Evolutionary conservation across 2,329 filamentous ascomycete species (phyloP), one percentile per base, ranked within the genome.

Genomic region (Xylariales sp.): DNA sequence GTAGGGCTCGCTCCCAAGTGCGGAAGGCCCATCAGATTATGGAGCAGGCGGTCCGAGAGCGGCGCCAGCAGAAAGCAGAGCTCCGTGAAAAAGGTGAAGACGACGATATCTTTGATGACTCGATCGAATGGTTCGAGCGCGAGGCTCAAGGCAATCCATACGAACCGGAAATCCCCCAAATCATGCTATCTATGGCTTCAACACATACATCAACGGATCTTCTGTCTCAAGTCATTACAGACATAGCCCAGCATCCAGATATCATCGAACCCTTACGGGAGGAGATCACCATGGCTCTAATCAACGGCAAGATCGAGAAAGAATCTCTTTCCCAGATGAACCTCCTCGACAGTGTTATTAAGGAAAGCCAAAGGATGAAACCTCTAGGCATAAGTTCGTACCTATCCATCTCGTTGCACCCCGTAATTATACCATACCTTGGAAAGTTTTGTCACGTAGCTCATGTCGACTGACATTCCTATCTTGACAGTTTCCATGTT

Each of bases 131-230:
- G 29, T 11, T 18, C 5, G 15, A 24, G 8, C 19, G 33, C n/a
- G 16, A 21, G 4, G 37, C 27, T 7, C 25, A 24, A 16, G 18
- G 25, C 1, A 13, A 15, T 14, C 4, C 11, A 2, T 28, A 19
- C n/a, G 37, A 37, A 15, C 14, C 29, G 15, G 15, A 29, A 4
- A 21, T 14, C 12, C 5, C 16, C 6, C 37, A 39, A 16, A n/a
- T 39, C 14, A 18, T n/a, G 12, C 15, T 39, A 5, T 32, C 28
- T 3, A 13, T 39, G 10, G 37, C 23, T 12, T 29, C 37, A 6
- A 39, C 29, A 12, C 37, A 39, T 11, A 39, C 37, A 6, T 33
- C 37, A 1, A 39, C 29, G 10, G 37, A 39, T 15, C 21, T 33
- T 5, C 29, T 39, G 11, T 15, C 14, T 10, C 29, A 33, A n/a